A percentile compares a stretch with the other conserved stretches of the same genome.
These are phyloP conservation scores for Solanum gracilifrons DNA, from an alignment of 257 asterid genomes.

Conservation along the genomic window DNA sequence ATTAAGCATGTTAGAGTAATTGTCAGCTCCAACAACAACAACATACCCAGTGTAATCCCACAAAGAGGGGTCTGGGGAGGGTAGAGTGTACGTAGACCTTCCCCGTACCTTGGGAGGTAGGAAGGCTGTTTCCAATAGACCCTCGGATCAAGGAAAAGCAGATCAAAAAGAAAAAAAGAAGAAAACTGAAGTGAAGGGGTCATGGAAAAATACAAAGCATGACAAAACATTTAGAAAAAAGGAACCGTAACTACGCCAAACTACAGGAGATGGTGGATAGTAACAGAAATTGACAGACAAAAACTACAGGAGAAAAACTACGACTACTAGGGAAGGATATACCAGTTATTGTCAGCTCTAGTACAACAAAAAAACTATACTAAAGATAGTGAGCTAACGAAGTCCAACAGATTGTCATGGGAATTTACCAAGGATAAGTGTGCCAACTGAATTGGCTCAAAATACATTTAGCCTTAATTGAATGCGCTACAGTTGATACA, in stretches of 20 bases:
- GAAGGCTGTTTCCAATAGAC: neutral
- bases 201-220: neutral
- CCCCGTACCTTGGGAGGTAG: neutral
- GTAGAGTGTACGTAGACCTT: neutral
- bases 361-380: neutral
- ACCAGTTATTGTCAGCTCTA: neutral
- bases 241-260: neutral
- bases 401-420: neutral
- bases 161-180: neutral
- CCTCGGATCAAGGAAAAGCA: neutral
- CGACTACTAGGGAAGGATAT: neutral
- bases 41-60: neutral
- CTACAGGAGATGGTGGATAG: neutral
- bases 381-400: neutral
- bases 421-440: neutral
- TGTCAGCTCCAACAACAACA: neutral
- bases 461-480: neutral
- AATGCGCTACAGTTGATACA: neutral
- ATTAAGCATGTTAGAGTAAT: neutral
- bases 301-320: neutral
- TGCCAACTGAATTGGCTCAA: neutral
- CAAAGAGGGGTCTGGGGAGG: neutral
- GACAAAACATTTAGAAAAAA: neutral
- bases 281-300: neutral
- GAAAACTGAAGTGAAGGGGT: neutral